phyloP scores from a whole-genome alignment of 768 basidiomycete genomes.

The Clitopilus hobsonii region DNA sequence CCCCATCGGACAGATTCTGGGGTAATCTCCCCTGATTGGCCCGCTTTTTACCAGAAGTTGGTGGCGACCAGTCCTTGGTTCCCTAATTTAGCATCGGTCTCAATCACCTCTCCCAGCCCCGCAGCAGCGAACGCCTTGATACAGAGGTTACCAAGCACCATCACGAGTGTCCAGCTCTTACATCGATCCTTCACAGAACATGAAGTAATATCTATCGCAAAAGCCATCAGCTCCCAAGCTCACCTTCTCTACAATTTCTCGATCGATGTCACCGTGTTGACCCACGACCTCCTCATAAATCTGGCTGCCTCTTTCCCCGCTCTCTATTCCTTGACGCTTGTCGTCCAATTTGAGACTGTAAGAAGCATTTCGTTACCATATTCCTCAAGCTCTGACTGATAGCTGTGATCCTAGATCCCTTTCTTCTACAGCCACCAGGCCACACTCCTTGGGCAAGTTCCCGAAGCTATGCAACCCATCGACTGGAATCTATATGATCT shows the following conservation, averaged over 20 bases:
- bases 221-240: slow-evolving; percentile 13
- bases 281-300: slow-evolving; percentile 11
- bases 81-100: slow-evolving; percentile 15
- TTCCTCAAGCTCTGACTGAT: too few species aligned
- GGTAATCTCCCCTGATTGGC: slow-evolving; percentile 4
- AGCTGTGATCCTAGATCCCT: too few species aligned
- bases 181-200: slow-evolving; percentile 14
- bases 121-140: slow-evolving; percentile 16
- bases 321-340: slow-evolving; percentile 16
- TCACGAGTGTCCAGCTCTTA: slow-evolving; percentile 17
- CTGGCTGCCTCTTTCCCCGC: slow-evolving; percentile 18
- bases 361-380: neutral
- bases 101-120: slow-evolving; percentile 15
- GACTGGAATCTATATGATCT: slow-evolving; percentile 13
- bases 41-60: slow-evolving; percentile 2
- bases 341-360: slow-evolving; percentile 7
- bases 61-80: slow-evolving; percentile 6
- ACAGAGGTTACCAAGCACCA: slow-evolving; percentile 17
- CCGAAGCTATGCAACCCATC: neutral
- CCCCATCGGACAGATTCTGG: slow-evolving; percentile 5
- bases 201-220: slow-evolving; percentile 12
- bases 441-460: neutral
- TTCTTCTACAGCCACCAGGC: too few species aligned
- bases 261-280: slow-evolving; percentile 17
- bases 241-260: slow-evolving; percentile 14